Conservation (phyloP, 2,329 filamentous ascomycete genomes). For the Tolypocladium amazonense region DNA sequence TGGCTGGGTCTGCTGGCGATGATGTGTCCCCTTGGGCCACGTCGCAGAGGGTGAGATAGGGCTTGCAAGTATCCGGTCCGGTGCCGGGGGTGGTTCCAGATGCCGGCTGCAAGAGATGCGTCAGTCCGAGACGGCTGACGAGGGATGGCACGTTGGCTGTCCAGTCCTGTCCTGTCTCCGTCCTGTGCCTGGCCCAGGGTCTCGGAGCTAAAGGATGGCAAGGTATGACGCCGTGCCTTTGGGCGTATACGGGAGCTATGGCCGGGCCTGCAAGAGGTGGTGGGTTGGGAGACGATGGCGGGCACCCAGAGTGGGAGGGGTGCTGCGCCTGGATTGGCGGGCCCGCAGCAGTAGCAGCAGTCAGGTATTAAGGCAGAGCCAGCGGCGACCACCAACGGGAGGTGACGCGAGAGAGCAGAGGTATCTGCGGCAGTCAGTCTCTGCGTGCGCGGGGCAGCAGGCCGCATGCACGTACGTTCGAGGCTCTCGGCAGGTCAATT, state of each 20-base stretch:
- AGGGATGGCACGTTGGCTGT: slow-evolving; percentile 9
- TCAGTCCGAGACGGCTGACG: slow-evolving; percentile 32
- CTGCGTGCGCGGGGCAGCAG: background rate
- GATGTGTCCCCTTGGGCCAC: slow-evolving; percentile 50
- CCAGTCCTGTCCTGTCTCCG: background rate
- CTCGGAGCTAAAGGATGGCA: slow-evolving; percentile 17
- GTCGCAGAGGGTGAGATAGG: slow-evolving; percentile 41
- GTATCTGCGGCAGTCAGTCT: background rate
- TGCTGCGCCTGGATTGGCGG: slow-evolving; percentile 1
- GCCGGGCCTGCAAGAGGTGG: slow-evolving; percentile 1
- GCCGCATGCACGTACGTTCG: slow-evolving; percentile 7
- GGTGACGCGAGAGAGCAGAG: background rate
- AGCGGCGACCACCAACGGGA: background rate
- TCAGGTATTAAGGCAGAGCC: background rate
- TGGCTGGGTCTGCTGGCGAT: slow-evolving; percentile 31
- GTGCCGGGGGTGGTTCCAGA: slow-evolving; percentile 22
- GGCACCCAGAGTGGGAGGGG: slow-evolving; percentile 1
- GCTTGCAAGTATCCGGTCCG: slow-evolving; percentile 31
- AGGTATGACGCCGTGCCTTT: slow-evolving; percentile 19
- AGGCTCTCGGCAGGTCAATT: slow-evolving; percentile 5
- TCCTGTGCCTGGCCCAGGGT: slow-evolving; percentile 19
- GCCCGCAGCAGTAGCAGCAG: background rate
- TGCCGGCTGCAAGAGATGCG: slow-evolving; percentile 43
- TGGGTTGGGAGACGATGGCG: slow-evolving; percentile 8
- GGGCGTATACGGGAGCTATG: slow-evolving; percentile 2